Evolutionary conservation across 2,329 filamentous ascomycete genomes (phyloP).

Genomic region (Mollisia scopiformis): DNA sequence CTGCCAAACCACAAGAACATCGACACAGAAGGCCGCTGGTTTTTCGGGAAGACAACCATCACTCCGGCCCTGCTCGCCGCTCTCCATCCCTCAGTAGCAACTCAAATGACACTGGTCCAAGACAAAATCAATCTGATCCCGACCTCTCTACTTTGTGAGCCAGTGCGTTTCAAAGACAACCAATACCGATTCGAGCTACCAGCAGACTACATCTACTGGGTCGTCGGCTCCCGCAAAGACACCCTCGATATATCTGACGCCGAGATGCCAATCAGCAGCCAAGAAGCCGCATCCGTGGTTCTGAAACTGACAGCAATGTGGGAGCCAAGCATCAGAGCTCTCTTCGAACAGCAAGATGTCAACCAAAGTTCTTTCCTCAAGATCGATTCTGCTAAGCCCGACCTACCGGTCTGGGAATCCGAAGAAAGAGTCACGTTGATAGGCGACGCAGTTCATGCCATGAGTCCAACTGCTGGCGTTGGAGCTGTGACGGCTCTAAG

Average conservation of each 20-base stretch:
- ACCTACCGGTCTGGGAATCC: slow-evolving; percentile 16
- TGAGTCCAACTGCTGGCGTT: slow-evolving; percentile 32
- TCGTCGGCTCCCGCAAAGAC: slow-evolving; percentile 21
- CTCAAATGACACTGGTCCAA: slow-evolving; percentile 36
- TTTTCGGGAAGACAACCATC: slow-evolving; percentile 44
- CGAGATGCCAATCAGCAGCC: neutral
- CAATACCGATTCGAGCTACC: slow-evolving; percentile 1
- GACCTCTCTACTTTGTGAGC: slow-evolving; percentile 31
- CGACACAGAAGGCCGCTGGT: slow-evolving; percentile 41
- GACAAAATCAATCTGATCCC: slow-evolving; percentile 33
- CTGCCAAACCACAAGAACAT: slow-evolving; percentile 38
- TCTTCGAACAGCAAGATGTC: slow-evolving; percentile 19
- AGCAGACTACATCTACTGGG: slow-evolving; percentile 25
- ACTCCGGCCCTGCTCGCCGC: slow-evolving; percentile 26
- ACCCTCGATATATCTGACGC: slow-evolving; percentile 11
- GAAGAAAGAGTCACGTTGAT: slow-evolving; percentile 32
- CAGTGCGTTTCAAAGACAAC: slow-evolving; percentile 27
- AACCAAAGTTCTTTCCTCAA: slow-evolving; percentile 4
- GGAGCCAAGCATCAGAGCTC: slow-evolving; percentile 10
- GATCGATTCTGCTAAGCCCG: slow-evolving; percentile 13
- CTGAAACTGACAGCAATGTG: slow-evolving; percentile 15
- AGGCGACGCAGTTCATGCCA: slow-evolving; percentile 39
- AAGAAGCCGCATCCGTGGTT: neutral
- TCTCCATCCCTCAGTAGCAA: slow-evolving; percentile 21
- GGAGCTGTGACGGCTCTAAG: slow-evolving; percentile 26